Evolutionary conservation across 2,329 filamentous ascomycete species (phyloP).

Genomic region (Sporothrix variecibatus): DNA sequence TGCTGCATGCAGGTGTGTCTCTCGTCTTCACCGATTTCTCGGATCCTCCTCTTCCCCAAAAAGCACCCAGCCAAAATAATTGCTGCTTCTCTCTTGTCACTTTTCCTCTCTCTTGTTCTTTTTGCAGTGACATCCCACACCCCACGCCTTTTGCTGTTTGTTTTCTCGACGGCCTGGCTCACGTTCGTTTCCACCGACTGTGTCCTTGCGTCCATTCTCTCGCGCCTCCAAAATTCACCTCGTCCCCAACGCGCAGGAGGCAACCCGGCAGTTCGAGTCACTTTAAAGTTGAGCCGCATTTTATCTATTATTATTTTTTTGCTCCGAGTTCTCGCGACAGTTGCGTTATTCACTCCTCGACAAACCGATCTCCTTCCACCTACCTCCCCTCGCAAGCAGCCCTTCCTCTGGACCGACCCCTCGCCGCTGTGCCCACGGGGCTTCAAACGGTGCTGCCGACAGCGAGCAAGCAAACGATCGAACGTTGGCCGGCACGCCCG

Average conservation of each 20-base stretch:
- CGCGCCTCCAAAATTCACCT: neutral
- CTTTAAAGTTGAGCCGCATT: neutral
- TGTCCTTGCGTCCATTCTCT: neutral
- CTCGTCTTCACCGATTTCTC: constrained; percentile 21
- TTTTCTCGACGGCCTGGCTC: neutral
- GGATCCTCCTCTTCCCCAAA: neutral
- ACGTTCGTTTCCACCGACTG: neutral
- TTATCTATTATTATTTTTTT: neutral
- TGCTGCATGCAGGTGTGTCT: constrained; percentile 21
- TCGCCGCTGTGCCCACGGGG: constrained; percentile 9
- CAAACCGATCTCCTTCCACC: neutral
- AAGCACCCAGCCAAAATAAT: constrained; percentile 11
- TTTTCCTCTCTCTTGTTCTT: neutral
- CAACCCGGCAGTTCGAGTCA: neutral
- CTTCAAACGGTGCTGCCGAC: constrained; percentile 1
- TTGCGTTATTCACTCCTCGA: neutral
- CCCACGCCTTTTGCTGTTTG: neutral
- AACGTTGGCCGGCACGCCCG: neutral
- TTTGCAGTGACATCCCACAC: neutral
- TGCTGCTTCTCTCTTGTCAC: neutral
- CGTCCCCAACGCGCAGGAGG: neutral
- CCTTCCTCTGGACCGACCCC: neutral
- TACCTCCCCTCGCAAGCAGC: no score
- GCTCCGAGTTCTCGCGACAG: neutral
- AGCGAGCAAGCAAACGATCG: neutral